Base-by-base conservation (phyloP, 2,329 filamentous ascomycete genomes). In the Phialophora macrospora region DNA sequence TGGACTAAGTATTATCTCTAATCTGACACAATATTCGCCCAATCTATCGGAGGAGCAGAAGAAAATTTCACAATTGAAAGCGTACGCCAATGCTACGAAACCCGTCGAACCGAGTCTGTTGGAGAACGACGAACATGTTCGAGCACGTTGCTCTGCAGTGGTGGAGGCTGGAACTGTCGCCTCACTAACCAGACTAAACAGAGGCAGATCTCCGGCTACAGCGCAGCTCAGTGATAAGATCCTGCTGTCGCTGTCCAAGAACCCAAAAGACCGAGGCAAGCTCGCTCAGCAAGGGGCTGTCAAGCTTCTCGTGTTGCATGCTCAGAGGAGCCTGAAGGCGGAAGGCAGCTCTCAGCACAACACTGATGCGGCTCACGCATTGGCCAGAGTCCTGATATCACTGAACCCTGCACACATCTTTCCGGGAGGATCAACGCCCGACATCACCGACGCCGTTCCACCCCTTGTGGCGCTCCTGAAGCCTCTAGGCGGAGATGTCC, bases 261-360 rank as follows among this genome's bases (percentile, higher is more conserved):
- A 88, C n/a, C 83, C 88, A 46, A 87, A 87, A 62, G 83, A 92
- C 63, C 88, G 95, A 11, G 91, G 92, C 0, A 84, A 87, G 56
- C 87, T 99, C 69, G 91, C 93, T 2, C 95, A 98, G 74, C 93
- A 98, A 82, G 95, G 95, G n/a, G 92, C 91, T 1, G 86, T 97
- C 20, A 95, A 90, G 72, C 85, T 97, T 1, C 84, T 98, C 24
- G 84, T 98, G 28, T 85, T 89, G 14, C 85, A 89, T 62, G 88
- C 88, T 84, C 66, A 77, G 28, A 64, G 48, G 49, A 65, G 60
- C 44, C 57, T 68, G 20, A 65, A 71, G 22, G 51, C 62, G 20
- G 61, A 69, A 28, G 64, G 44, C 54, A 60, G 60, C 32, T 7
- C 75, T 74, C 62, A 75, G 65, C 78, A 74, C 67, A 84, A 82